These are phyloP conservation scores for Wickerhamia fluorescens DNA, from an alignment of 805 yeast species.

Conservation along the genomic window DNA sequence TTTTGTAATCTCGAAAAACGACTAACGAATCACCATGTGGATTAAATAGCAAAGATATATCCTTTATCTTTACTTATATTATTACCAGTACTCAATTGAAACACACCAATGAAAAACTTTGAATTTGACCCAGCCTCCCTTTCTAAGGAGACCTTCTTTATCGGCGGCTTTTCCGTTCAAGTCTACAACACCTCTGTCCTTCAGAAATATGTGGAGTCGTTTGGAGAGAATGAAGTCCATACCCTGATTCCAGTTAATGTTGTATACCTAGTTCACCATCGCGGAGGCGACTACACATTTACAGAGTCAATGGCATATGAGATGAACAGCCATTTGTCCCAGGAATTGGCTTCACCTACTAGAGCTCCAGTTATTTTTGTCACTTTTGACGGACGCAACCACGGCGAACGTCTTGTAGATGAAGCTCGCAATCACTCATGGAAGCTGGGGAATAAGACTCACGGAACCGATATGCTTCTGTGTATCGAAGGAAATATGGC, in stretches of 20 bases:
- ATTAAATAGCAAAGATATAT: too few species aligned
- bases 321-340: constrained; percentile 22
- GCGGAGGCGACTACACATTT: constrained; percentile 30
- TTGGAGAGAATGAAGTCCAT: constrained; percentile 7
- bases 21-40: too few species aligned
- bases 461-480: constrained; percentile 45
- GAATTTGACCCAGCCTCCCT: constrained; percentile 10
- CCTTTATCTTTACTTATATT: too few species aligned
- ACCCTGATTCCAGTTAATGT: constrained; percentile 35
- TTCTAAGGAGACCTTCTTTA: constrained; percentile 9
- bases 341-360: constrained; percentile 10
- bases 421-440: constrained; percentile 34
- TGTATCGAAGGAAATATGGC: constrained; percentile 40
- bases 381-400: constrained; percentile 49
- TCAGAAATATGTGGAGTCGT: constrained; percentile 16
- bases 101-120: constrained; percentile 12
- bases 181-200: constrained; percentile 34
- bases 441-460: constrained; percentile 42
- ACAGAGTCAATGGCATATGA: constrained; percentile 35
- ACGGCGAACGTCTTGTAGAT: constrained; percentile 42
- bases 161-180: constrained; percentile 43
- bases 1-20: too few species aligned
- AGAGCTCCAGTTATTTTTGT: constrained; percentile 37
- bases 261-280: constrained; percentile 41
- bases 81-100: too few species aligned